These are phyloP conservation scores for Lachnellula subtilissima DNA, from an alignment of 2,329 filamentous ascomycete species.

Conservation along the genomic window DNA sequence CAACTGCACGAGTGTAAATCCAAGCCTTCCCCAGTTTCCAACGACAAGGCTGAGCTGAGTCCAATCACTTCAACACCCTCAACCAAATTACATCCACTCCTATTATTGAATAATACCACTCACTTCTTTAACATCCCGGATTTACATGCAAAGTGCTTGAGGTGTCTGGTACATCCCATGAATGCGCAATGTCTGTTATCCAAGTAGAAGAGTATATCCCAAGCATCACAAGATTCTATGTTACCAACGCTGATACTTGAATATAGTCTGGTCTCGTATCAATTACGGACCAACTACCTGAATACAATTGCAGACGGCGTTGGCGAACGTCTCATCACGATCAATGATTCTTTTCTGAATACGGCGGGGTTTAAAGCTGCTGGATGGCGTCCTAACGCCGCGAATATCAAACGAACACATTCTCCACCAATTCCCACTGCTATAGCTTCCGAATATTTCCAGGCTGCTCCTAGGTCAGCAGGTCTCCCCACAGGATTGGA, in stretches of 20 bases:
- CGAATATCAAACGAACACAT: constrained; percentile 76
- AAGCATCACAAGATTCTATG: neutral
- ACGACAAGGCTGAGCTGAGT: constrained; percentile 13
- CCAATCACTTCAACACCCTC: neutral
- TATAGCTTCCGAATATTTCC: constrained; percentile 79
- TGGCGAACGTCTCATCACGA: constrained; percentile 75
- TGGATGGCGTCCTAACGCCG: constrained; percentile 70
- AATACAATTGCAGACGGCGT: constrained; percentile 78
- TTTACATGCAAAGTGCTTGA: neutral
- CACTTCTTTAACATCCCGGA: neutral
- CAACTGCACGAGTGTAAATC: neutral
- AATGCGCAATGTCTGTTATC: constrained; percentile 32
- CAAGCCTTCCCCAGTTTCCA: constrained; percentile 5
- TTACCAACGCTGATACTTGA: constrained; percentile 14
- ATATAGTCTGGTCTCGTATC: constrained; percentile 71
- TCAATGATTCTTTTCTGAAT: constrained; percentile 75
- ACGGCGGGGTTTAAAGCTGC: constrained; percentile 77
- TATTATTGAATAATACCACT: neutral
- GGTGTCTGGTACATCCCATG: constrained; percentile 5
- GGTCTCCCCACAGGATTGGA: constrained; percentile 57
- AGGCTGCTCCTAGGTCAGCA: constrained; percentile 58
- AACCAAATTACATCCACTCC: neutral
- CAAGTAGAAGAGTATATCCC: constrained; percentile 34
- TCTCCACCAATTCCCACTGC: constrained; percentile 82
- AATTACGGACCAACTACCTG: constrained; percentile 75